Evolutionary conservation across 768 basidiomycete species (phyloP).

Genomic region (Mycena vulgaris): DNA sequence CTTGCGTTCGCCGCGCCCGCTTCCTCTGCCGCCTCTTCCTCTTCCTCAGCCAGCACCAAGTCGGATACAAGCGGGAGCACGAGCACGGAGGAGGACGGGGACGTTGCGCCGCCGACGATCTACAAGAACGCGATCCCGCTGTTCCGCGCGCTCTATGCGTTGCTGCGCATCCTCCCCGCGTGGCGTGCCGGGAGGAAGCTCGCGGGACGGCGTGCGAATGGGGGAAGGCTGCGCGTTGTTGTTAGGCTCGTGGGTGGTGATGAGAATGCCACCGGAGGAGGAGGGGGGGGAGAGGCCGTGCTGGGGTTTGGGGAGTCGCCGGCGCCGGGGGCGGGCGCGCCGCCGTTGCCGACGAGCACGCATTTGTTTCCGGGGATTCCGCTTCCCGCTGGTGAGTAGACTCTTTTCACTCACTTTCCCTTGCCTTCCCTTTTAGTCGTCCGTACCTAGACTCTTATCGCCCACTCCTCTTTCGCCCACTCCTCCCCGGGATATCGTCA

Average conservation of each 20-base stretch:
- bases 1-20: slow-evolving; percentile 61
- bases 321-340: slow-evolving; percentile 55
- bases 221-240: slow-evolving; percentile 43
- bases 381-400: slow-evolving; percentile 62
- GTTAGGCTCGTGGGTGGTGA: slow-evolving; percentile 25
- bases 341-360: slow-evolving; percentile 62
- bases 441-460: too few species aligned
- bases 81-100: slow-evolving; percentile 46
- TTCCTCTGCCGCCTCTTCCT: slow-evolving; percentile 33
- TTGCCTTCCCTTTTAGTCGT: background rate
- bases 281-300: slow-evolving; percentile 32
- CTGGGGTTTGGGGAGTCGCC: slow-evolving; percentile 58
- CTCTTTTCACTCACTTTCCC: background rate
- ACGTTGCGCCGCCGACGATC: slow-evolving; percentile 79
- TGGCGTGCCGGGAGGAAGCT: slow-evolving; percentile 80
- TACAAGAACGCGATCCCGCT: slow-evolving; percentile 90
- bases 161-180: slow-evolving; percentile 81
- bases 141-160: slow-evolving; percentile 82
- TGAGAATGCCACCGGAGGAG: slow-evolving; percentile 3
- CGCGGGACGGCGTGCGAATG: slow-evolving; percentile 57
- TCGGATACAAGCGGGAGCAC: background rate
- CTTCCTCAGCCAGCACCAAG: background rate
- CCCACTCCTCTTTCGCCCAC: background rate
- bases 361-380: slow-evolving; percentile 78
- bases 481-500: background rate